A percentile compares a stretch with the other conserved stretches of the same genome.
Evolutionary conservation across 73 alveolate species (phyloP).

Genomic region (Symbiodinium natans): DNA sequence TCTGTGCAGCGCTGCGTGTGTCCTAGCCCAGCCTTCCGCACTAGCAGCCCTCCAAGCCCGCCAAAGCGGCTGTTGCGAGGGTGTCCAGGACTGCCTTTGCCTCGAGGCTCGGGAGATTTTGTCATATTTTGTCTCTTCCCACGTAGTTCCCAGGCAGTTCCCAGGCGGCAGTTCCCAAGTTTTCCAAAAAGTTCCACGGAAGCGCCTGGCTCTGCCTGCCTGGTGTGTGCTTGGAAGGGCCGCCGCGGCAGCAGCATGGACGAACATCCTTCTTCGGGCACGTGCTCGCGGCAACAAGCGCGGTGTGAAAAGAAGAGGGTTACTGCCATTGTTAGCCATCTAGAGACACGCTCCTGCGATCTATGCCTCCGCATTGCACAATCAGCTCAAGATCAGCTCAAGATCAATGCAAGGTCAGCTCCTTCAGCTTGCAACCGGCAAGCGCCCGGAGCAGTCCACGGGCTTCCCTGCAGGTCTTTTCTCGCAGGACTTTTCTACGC

Average conservation of each 20-base stretch:
- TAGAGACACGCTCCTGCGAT: no score
- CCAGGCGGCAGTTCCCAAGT: no score
- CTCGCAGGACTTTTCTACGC: background rate
- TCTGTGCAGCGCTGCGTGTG: no score
- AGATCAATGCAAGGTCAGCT: no score
- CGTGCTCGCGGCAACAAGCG: background rate
- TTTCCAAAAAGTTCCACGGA: background rate
- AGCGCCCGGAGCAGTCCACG: background rate
- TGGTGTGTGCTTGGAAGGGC: background rate
- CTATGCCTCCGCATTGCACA: no score
- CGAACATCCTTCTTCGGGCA: background rate
- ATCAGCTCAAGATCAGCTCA: no score
- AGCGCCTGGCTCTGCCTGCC: background rate
- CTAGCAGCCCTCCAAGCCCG: background rate
- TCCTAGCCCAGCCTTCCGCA: background rate
- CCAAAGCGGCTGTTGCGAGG: background rate
- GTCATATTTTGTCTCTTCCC: background rate
- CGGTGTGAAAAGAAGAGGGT: no score
- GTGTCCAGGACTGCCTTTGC: background rate
- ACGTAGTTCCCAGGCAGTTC: background rate
- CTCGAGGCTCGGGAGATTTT: background rate
- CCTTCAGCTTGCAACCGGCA: slow-evolving; percentile 13
- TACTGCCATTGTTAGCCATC: background rate
- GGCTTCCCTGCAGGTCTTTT: background rate
- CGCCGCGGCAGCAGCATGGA: background rate